These are phyloP conservation scores for Mycosarcoma maydis DNA, from an alignment of 1,284 basidiomycete genomes.

Conservation along the genomic window DNA sequence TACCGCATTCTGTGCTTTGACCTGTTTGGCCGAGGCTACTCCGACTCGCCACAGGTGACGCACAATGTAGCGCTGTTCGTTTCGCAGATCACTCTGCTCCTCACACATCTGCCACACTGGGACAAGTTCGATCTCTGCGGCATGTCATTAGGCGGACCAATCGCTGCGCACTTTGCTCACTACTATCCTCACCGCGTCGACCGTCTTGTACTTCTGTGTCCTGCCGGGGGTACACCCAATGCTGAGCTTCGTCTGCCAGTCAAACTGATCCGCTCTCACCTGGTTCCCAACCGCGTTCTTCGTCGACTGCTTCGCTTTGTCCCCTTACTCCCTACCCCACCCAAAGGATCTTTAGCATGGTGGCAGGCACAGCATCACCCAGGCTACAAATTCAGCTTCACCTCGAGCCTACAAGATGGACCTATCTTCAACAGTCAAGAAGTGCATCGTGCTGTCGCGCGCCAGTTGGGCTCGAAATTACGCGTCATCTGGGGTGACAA, in stretches of 20 bases:
- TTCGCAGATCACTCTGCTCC: slow-evolving; percentile 43
- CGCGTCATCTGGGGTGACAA: slow-evolving; percentile 48
- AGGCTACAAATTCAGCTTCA: slow-evolving; percentile 42
- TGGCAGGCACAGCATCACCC: slow-evolving; percentile 47
- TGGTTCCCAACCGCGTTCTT: slow-evolving; percentile 30
- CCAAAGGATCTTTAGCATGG: slow-evolving; percentile 32
- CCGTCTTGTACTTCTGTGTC: slow-evolving; percentile 40
- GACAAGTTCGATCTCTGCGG: slow-evolving; percentile 45
- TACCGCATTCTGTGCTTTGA: slow-evolving; percentile 48
- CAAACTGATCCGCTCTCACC: slow-evolving; percentile 39
- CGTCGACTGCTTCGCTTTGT: slow-evolving; percentile 23
- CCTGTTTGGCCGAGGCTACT: slow-evolving; percentile 47
- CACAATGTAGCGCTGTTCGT: slow-evolving; percentile 44
- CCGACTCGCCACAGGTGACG: slow-evolving; percentile 38
- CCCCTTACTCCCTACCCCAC: slow-evolving; percentile 36
- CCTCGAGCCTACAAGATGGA: slow-evolving; percentile 39
- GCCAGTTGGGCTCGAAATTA: slow-evolving; percentile 22
- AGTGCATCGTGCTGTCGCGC: slow-evolving; percentile 25
- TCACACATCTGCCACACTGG: slow-evolving; percentile 43
- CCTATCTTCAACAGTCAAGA: slow-evolving; percentile 37
- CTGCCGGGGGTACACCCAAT: slow-evolving; percentile 42
- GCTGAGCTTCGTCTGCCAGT: slow-evolving; percentile 19
- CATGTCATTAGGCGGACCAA: slow-evolving; percentile 46
- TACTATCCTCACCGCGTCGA: slow-evolving; percentile 42
- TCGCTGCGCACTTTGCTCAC: slow-evolving; percentile 42